A percentile compares a stretch with the other conserved stretches of the same genome.
These are phyloP conservation scores for Filobasidium uniguttulatum DNA, from an alignment of 1,284 basidiomycete species.

Conservation along the genomic window DNA sequence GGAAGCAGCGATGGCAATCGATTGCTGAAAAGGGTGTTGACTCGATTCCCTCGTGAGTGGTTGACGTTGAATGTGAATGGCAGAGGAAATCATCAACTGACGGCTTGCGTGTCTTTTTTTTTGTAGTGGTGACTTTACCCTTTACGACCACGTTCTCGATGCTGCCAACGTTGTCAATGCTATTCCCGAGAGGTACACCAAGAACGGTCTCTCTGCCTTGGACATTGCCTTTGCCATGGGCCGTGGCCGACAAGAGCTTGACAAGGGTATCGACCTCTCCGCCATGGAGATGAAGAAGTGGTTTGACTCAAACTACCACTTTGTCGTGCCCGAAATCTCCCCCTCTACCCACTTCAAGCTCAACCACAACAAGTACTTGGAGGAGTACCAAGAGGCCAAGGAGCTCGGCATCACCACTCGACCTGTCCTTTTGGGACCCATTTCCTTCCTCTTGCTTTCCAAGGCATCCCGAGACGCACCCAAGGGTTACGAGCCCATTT, in stretches of 20 bases:
- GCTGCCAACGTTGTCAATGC: slow-evolving; percentile 94
- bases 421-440: slow-evolving; percentile 88
- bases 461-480: slow-evolving; percentile 81
- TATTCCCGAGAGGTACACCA: slow-evolving; percentile 86
- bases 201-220: slow-evolving; percentile 71
- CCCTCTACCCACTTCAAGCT: slow-evolving; percentile 88
- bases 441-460: slow-evolving; percentile 89
- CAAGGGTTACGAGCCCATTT: slow-evolving; percentile 76
- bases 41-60: slow-evolving; percentile 70
- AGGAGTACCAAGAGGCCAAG: slow-evolving; percentile 93
- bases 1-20: slow-evolving; percentile 77
- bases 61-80: not conserved
- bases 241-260: slow-evolving; percentile 83
- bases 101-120: not conserved
- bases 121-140: slow-evolving; percentile 83
- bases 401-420: slow-evolving; percentile 78
- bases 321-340: slow-evolving; percentile 93
- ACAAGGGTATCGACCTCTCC: slow-evolving; percentile 79
- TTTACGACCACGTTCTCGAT: slow-evolving; percentile 98
- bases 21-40: slow-evolving; percentile 84
- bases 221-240: slow-evolving; percentile 98
- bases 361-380: slow-evolving; percentile 86
- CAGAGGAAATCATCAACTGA: not conserved
- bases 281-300: slow-evolving; percentile 99
- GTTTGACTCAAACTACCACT: slow-evolving; percentile 99